Evolutionary conservation across 768 basidiomycete species (phyloP), one percentile per base, ranked within the genome.

Genomic region (Imleria badia): DNA sequence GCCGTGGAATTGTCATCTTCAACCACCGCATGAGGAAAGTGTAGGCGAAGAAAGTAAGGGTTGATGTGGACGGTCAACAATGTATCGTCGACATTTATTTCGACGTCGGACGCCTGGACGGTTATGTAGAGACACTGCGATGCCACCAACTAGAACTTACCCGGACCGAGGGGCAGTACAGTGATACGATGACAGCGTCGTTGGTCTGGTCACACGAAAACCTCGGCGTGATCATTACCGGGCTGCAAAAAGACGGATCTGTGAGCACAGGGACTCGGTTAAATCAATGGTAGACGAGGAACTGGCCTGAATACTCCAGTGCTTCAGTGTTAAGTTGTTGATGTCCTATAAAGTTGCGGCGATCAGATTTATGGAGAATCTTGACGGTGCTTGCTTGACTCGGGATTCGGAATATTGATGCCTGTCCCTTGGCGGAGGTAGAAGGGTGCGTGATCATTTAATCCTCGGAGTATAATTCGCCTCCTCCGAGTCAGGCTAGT

Each of bases 1-100:
- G 90, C 91, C 26, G 81, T 81, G 17, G 89, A 85, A 23, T 72
- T 69, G 30, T 81, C 79, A 53, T 92, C 89, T 52, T 89, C 81
- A 38, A 87, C 60, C 23, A 87, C 66, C 1, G 81, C 68, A 60
- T 87, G 80, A 29, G 86, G 76, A 67, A 94, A 91, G 63, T 85
- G 83, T 57, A 94, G 77, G 2, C 90, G 85, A 49, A 94, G 77
- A 63, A 88, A 94, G 66, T 93, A 94, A 2, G 91, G 91, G 54
- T 88, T 89, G 67, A 92, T 81, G 63, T 93, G 84, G 38, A 91
- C 73, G 19, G 83, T 84, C 66, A 93, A 77, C 45, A 87, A 70
- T 26, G 81, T 81, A 49, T 82, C 82, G 64, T 90, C 86, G 52
- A 91, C 82, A 59, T 87, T 77, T 46, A 91, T 85, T 68, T 93